Evolutionary conservation across 2,329 filamentous ascomycete species (phyloP).

Genomic region (Coccinonectria pachysandricola): DNA sequence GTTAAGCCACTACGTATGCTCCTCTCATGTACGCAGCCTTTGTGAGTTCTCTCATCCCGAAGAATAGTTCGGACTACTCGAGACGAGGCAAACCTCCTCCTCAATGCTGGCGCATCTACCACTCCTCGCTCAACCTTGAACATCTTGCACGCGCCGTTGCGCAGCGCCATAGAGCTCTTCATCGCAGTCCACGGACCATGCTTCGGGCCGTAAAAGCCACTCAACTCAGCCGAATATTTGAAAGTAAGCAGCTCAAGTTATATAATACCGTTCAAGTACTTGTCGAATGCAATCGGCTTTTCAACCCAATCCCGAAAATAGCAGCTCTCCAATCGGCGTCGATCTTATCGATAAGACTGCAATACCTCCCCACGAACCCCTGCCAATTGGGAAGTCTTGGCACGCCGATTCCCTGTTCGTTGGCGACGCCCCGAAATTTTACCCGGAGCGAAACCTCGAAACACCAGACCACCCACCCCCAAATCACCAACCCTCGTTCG

Average conservation of each 20-base stretch:
- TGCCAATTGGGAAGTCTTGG: constrained; percentile 6
- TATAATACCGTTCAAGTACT: too few relatives aligned
- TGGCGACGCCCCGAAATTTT: constrained; percentile 19
- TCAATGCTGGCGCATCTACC: constrained; percentile 6
- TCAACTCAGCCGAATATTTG: neutral
- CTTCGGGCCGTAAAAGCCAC: constrained; percentile 2
- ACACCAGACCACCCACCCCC: constrained; percentile 5
- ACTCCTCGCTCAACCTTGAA: too few relatives aligned
- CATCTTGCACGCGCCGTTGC: too few relatives aligned
- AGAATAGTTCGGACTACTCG: neutral
- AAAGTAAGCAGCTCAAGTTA: too few relatives aligned
- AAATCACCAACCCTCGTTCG: too few relatives aligned
- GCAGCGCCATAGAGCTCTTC: constrained; percentile 14
- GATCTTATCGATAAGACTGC: constrained; percentile 20
- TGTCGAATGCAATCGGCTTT: too few relatives aligned
- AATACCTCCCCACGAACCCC: neutral
- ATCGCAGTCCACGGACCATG: constrained; percentile 14
- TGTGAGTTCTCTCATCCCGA: neutral
- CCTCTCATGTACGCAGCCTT: too few relatives aligned
- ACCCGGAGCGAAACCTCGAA: constrained; percentile 10
- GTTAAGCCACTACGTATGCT: too few relatives aligned
- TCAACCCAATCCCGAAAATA: too few relatives aligned
- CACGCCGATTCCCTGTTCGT: constrained; percentile 8
- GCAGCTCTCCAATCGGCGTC: too few relatives aligned
- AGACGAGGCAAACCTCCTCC: constrained; percentile 11